Percentiles rank a stretch among this genome's conserved stretches.
These are phyloP conservation scores for Nicotiana tomentosiformis DNA, from an alignment of 257 asterid species.

Conservation along the genomic window DNA sequence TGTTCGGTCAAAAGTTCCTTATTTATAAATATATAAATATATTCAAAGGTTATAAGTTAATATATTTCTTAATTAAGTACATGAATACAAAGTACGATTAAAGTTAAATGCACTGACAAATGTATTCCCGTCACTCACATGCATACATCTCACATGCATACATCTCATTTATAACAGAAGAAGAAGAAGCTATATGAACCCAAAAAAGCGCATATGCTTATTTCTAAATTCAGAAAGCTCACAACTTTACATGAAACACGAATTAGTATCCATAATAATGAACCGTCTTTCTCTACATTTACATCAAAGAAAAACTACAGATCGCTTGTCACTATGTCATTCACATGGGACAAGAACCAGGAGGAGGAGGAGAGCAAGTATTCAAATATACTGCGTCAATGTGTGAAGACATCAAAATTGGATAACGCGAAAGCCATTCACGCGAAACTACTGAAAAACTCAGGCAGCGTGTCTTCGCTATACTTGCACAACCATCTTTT, in stretches of 20 bases:
- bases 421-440: conserved; percentile 34
- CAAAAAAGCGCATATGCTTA: conserved; percentile 20
- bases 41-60: too few species aligned
- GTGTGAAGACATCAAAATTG: conserved; percentile 31
- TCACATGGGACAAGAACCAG: background rate
- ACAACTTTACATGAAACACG: background rate
- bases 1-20: too few species aligned
- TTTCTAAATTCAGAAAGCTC: conserved; percentile 24
- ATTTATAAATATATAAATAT: too few species aligned
- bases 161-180: background rate
- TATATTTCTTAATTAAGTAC: too few species aligned
- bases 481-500: conserved; percentile 50
- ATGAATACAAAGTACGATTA: too few species aligned
- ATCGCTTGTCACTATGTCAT: background rate
- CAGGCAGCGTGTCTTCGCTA: conserved; percentile 18
- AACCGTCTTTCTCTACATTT: background rate
- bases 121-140: too few species aligned
- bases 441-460: conserved; percentile 38
- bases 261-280: background rate
- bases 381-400: conserved; percentile 32
- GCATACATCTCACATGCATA: too few species aligned
- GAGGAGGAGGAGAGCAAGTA: conserved; percentile 18
- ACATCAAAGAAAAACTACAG: background rate
- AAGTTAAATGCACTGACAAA: too few species aligned
- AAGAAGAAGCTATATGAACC: background rate